Conservation (phyloP, 768 basidiomycete species). For the Lactarius trivialis region DNA sequence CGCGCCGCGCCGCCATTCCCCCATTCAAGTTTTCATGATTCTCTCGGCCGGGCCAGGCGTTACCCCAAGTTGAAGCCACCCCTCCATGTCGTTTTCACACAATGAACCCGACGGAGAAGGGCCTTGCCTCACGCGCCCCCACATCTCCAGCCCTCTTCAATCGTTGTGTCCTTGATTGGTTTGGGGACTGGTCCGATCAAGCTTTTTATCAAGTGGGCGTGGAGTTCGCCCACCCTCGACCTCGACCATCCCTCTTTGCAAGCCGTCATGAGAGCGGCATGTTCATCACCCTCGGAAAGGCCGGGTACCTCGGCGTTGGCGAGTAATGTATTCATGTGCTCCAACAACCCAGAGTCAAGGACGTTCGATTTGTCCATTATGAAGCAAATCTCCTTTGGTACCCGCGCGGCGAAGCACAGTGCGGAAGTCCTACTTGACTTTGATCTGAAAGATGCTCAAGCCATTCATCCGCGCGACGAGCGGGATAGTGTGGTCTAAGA, state of each 20-base stretch:
- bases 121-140: slow-evolving; percentile 90
- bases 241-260: slow-evolving; percentile 98
- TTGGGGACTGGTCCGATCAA: slow-evolving; percentile 98
- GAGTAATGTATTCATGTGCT: slow-evolving; percentile 98
- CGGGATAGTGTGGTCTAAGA: slow-evolving; percentile 89
- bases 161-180: slow-evolving; percentile 99
- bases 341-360: slow-evolving; percentile 96
- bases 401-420: slow-evolving; percentile 92
- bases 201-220: slow-evolving; percentile 97
- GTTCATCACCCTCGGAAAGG: slow-evolving; percentile 99
- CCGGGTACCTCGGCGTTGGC: slow-evolving; percentile 99
- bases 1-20: too few species aligned
- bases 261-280: slow-evolving; percentile 96
- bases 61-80: too few species aligned
- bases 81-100: slow-evolving; percentile 98
- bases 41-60: too few species aligned
- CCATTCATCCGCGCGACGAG: slow-evolving; percentile 99
- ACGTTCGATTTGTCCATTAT: slow-evolving; percentile 99
- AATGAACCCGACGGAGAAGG: slow-evolving; percentile 97
- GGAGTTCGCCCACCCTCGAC: slow-evolving; percentile 94
- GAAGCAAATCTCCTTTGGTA: slow-evolving; percentile 99
- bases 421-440: slow-evolving; percentile 96
- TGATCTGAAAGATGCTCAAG: slow-evolving; percentile 98
- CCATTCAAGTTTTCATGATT: too few species aligned
- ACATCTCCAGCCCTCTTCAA: slow-evolving; percentile 98